Base-by-base conservation (phyloP, 768 basidiomycete genomes). In the Leccinellum rugosiceps region DNA sequence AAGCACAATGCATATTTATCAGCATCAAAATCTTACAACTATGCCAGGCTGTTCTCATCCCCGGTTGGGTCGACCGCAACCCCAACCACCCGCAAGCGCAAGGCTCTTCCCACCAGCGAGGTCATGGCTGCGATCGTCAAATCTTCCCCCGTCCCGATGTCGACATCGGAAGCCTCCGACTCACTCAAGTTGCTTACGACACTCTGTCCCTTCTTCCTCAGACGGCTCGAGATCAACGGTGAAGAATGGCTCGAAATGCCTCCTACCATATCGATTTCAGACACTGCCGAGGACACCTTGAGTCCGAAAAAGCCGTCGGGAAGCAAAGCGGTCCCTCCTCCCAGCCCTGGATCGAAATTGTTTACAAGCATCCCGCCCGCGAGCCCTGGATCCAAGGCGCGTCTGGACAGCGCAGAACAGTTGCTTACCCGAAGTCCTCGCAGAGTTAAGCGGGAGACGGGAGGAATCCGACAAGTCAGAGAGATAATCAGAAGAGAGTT, bases 181-280 rank as follows among this genome's bases (percentile, higher is more conserved):
- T 91, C 89, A 2, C 69, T 93, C 47, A 73, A 74, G 25, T 77
- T 93, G 70, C 77, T 93, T 51, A 76, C 80, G 17, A 77, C 79
- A 43, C 74, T 92, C 13, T 92, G 91, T 65, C 90, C 91, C 2
- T 93, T 92, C 75, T 93, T 92, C 77, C 71, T 93, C 52, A 83
- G 79, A 66, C 78, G 76, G 56, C 75, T 92, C 7, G 76, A 80
- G 56, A 80, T 92, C 21, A 80, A 74, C 11, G 82, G 85, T 32
- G 77, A 80, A 58, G 80, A 80, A 31, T 82, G 68, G 82, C 63
- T 83, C 10, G 81, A 82, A 68, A 83, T 75, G 73, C 76, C 75
- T n/a, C 63, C 75, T 19, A 53, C 70, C 6, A 52, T 58, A 28
- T 60, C 65, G 5, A 53, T 48, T 38, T 59, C 58, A 14, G 68